Conservation (phyloP, 345 rosid species). For the Aethionema arabicum region DNA sequence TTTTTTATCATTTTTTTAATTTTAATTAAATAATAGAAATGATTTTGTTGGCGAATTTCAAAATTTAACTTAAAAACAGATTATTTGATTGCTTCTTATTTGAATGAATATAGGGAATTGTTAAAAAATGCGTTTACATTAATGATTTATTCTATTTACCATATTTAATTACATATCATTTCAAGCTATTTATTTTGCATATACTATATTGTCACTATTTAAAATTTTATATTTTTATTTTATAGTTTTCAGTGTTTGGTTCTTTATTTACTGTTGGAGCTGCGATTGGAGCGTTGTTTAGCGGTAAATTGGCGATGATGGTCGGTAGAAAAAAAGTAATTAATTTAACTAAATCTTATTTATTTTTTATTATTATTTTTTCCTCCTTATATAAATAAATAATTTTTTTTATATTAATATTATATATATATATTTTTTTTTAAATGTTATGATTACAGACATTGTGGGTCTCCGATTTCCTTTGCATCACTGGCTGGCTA, state of each 20-base stretch:
- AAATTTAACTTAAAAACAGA: no score
- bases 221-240: not conserved
- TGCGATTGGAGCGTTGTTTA: slow-evolving; percentile 32
- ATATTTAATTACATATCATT: no score
- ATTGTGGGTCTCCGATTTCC: slow-evolving; percentile 42
- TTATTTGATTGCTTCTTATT: no score
- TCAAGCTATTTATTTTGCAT: not conserved
- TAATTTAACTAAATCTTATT: not conserved
- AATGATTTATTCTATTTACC: no score
- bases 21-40: no score
- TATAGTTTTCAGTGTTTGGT: slow-evolving; percentile 39
- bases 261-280: slow-evolving; percentile 37
- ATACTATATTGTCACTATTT: not conserved
- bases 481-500: slow-evolving; percentile 53
- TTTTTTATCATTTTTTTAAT: no score
- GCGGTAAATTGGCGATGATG: slow-evolving; percentile 37
- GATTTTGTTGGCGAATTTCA: no score
- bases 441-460: slow-evolving; percentile 27
- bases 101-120: no score
- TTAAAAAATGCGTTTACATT: no score
- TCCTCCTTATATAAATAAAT: not conserved
- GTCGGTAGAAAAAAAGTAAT: slow-evolving; percentile 41
- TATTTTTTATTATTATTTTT: not conserved
- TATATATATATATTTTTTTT: slow-evolving; percentile 6
- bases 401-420: not conserved